phyloP scores from a whole-genome alignment of 1,139 yeast species.

The Pichia sp. region DNA sequence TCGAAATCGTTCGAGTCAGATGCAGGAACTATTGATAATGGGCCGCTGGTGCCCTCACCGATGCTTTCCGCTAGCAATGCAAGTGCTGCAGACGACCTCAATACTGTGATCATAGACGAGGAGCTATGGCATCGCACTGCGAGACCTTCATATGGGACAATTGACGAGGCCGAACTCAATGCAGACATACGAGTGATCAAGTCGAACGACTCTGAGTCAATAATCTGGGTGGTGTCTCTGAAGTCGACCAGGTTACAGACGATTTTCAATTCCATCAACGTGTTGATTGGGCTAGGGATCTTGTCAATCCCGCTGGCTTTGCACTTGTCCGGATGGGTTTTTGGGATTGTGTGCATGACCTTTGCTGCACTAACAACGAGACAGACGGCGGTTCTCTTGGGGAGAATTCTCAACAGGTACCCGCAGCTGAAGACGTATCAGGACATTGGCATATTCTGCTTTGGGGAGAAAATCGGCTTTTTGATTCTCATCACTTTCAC shows the following conservation, averaged over 20 bases:
- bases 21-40: background rate
- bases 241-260: conserved; percentile 90
- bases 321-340: conserved; percentile 73
- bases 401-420: conserved; percentile 69
- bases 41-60: background rate
- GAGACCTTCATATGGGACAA: background rate
- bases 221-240: conserved; percentile 46
- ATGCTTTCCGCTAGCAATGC: background rate
- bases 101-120: conserved; percentile 3
- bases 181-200: conserved; percentile 1
- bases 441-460: conserved; percentile 52
- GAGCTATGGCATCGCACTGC: background rate
- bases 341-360: conserved; percentile 54
- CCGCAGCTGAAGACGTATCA: conserved; percentile 81
- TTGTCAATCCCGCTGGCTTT: conserved; percentile 80
- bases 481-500: conserved; percentile 31
- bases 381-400: conserved; percentile 63
- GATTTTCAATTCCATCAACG: conserved; percentile 79
- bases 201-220: conserved; percentile 5
- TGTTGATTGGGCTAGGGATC: conserved; percentile 81
- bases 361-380: conserved; percentile 61
- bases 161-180: background rate
- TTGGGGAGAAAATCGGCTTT: conserved; percentile 40
- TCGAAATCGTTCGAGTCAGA: conserved; percentile 21
- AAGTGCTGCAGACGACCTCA: background rate